A percentile compares a stretch with the other conserved stretches of the same genome.
These are phyloP conservation scores for Wickerhamiella galacta DNA, from an alignment of 805 yeast species.

Conservation along the genomic window DNA sequence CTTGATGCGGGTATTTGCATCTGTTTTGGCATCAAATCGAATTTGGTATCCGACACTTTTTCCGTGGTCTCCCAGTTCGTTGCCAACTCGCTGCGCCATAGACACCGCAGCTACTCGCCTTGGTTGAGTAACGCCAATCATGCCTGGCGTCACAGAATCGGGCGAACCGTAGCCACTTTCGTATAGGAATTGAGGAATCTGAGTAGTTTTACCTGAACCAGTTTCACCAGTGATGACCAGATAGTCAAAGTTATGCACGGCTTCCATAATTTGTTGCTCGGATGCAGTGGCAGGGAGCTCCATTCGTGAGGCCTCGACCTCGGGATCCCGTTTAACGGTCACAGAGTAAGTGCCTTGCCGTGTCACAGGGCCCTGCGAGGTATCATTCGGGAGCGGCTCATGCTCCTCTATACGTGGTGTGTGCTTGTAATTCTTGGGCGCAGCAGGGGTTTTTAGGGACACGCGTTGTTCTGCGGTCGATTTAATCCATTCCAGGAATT, in stretches of 20 bases:
- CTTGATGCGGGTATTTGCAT: constrained; percentile 46
- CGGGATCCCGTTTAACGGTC: constrained; percentile 44
- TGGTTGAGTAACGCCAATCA: constrained; percentile 94
- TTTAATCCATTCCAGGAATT: constrained; percentile 82
- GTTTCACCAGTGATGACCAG: constrained; percentile 93
- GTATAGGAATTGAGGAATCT: constrained; percentile 86
- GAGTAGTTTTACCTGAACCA: constrained; percentile 97
- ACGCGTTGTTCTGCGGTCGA: constrained; percentile 53
- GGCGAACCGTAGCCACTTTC: constrained; percentile 78
- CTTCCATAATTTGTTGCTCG: constrained; percentile 91
- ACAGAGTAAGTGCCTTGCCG: constrained; percentile 43
- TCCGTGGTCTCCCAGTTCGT: constrained; percentile 59
- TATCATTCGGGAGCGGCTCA: constrained; percentile 39
- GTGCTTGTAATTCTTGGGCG: constrained; percentile 33
- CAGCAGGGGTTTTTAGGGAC: constrained; percentile 34
- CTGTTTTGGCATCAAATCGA: constrained; percentile 65
- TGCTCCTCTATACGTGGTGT: constrained; percentile 55
- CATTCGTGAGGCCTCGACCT: constrained; percentile 50
- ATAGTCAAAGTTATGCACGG: constrained; percentile 80
- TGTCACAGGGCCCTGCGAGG: constrained; percentile 6
- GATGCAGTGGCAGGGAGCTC: constrained; percentile 77
- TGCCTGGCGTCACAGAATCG: constrained; percentile 56
- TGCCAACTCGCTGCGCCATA: constrained; percentile 69
- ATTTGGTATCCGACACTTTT: constrained; percentile 71
- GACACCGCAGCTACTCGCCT: constrained; percentile 77